phyloP scores from a whole-genome alignment of 805 yeast species.

The Myxozyma lipomycoides region DNA sequence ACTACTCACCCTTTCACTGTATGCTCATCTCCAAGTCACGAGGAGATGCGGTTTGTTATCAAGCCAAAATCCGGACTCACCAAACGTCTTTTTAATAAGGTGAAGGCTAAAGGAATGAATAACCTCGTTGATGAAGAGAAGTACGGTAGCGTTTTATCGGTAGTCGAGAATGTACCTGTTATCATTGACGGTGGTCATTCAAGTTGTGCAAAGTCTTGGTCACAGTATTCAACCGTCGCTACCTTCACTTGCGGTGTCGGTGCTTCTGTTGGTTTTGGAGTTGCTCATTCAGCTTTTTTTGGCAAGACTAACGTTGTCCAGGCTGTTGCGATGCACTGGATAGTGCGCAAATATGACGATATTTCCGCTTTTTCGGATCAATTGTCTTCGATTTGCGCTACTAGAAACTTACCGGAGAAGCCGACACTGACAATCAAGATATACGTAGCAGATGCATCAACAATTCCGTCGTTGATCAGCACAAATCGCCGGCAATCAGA shows the following conservation, averaged over 20 bases:
- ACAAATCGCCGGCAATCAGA: background rate
- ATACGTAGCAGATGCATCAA: slow-evolving; percentile 2
- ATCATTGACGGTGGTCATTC: slow-evolving; percentile 48
- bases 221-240: slow-evolving; percentile 42
- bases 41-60: slow-evolving; percentile 43
- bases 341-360: slow-evolving; percentile 2
- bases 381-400: background rate
- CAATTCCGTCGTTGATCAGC: slow-evolving; percentile 2
- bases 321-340: slow-evolving; percentile 2
- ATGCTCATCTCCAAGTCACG: slow-evolving; percentile 39
- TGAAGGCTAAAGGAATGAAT: background rate
- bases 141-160: background rate
- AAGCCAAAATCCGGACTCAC: slow-evolving; percentile 30
- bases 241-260: slow-evolving; percentile 48
- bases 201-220: slow-evolving; percentile 42
- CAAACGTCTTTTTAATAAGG: slow-evolving; percentile 3
- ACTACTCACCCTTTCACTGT: slow-evolving; percentile 38
- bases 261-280: slow-evolving; percentile 44
- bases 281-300: slow-evolving; percentile 17
- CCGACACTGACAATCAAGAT: slow-evolving; percentile 1
- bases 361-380: background rate
- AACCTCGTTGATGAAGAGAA: background rate
- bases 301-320: background rate
- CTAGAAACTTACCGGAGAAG: background rate
- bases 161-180: slow-evolving; percentile 35